These are phyloP conservation scores for Skeletonema tropicum DNA, from an alignment of 108 stramenopile genomes.

Conservation along the genomic window DNA sequence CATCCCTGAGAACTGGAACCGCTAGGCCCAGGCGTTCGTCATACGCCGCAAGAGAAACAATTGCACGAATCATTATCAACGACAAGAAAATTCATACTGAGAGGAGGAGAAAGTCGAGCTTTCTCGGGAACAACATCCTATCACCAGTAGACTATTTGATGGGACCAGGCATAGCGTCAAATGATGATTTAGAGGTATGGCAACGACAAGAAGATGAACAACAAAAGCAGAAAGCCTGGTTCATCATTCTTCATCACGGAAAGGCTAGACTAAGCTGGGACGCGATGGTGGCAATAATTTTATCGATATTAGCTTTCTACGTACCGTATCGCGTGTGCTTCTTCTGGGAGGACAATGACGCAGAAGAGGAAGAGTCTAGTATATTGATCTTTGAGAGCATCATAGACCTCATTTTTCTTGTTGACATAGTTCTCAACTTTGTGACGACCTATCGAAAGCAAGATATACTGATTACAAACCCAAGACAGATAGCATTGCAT, in stretches of 20 bases:
- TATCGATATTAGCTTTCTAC: slow-evolving; percentile 33
- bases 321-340: slow-evolving; percentile 43
- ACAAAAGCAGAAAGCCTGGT: slow-evolving; percentile 12
- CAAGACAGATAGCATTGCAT: slow-evolving; percentile 28
- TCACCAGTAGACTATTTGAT: slow-evolving; percentile 18
- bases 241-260: slow-evolving; percentile 31
- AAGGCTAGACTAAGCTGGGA: slow-evolving; percentile 38
- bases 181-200: not conserved
- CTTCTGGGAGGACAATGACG: slow-evolving; percentile 27
- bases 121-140: not conserved
- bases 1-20: too few relatives aligned
- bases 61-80: too few relatives aligned
- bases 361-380: not conserved
- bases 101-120: too few relatives aligned
- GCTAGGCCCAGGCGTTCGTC: too few relatives aligned
- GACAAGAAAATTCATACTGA: too few relatives aligned
- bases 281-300: slow-evolving; percentile 11
- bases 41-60: too few relatives aligned
- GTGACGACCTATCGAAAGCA: slow-evolving; percentile 34
- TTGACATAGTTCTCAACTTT: slow-evolving; percentile 48
- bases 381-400: slow-evolving; percentile 21
- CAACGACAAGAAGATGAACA: slow-evolving; percentile 2
- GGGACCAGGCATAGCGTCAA: not conserved
- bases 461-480: not conserved
- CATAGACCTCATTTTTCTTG: slow-evolving; percentile 26